phyloP scores from a whole-genome alignment of 768 basidiomycete genomes.

The Termitomyces sp. region DNA sequence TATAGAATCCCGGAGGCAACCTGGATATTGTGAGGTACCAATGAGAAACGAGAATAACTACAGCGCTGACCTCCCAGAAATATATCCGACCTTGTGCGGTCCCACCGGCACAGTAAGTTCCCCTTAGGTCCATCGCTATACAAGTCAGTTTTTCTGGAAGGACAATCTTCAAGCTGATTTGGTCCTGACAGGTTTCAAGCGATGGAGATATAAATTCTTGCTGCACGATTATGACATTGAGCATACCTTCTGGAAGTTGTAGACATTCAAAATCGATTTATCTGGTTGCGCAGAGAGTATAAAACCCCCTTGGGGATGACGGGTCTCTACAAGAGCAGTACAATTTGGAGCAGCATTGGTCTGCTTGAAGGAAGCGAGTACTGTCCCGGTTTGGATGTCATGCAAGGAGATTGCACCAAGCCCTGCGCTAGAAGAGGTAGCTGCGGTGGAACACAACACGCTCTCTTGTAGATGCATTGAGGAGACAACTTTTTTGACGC shows the following conservation, averaged over 20 bases:
- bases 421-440: conserved; percentile 39
- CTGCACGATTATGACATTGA: conserved; percentile 6
- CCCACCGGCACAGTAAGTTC: conserved; percentile 81
- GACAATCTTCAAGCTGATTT: conserved; percentile 79
- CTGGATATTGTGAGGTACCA: conserved; percentile 33
- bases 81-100: conserved; percentile 87
- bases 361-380: conserved; percentile 87
- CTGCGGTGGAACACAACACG: conserved; percentile 57
- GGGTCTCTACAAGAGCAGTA: conserved; percentile 63
- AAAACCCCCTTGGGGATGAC: conserved; percentile 73
- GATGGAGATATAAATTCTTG: neutral
- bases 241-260: conserved; percentile 86
- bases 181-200: conserved; percentile 55
- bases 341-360: conserved; percentile 61
- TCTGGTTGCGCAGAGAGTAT: conserved; percentile 83
- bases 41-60: neutral
- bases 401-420: conserved; percentile 69
- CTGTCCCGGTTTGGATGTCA: conserved; percentile 73
- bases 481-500: neutral
- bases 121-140: conserved; percentile 67
- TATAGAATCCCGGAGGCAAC: conserved; percentile 90
- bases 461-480: conserved; percentile 65
- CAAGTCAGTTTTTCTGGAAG: conserved; percentile 88
- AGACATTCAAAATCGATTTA: conserved; percentile 85
- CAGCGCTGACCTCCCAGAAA: conserved; percentile 80